Conservation (phyloP, 1,284 basidiomycete species). For the Xerocomus minutiporus region DNA sequence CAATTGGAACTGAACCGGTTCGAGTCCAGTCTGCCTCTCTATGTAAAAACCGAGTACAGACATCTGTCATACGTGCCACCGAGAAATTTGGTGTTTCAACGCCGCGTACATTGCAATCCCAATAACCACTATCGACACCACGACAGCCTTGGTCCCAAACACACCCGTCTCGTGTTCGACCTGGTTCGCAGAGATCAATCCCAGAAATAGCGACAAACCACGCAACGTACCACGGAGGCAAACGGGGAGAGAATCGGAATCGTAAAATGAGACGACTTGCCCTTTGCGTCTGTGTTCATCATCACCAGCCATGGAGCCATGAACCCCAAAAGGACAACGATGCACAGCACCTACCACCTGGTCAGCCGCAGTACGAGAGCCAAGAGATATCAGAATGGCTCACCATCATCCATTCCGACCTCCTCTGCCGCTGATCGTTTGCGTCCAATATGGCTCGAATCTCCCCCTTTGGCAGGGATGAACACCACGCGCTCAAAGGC, state of each 20-base stretch:
- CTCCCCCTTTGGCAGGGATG: constrained; percentile 38
- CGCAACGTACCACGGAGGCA: constrained; percentile 54
- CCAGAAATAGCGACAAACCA: not conserved
- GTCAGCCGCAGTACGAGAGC: constrained; percentile 15
- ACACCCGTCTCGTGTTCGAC: constrained; percentile 60
- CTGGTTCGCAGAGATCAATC: constrained; percentile 31
- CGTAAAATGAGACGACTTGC: constrained; percentile 52
- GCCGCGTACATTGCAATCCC: constrained; percentile 39
- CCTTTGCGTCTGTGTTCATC: constrained; percentile 23
- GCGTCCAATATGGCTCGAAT: constrained; percentile 35
- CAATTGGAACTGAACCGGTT: constrained; percentile 23
- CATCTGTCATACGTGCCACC: constrained; percentile 1
- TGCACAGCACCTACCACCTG: constrained; percentile 36
- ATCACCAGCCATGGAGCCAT: constrained; percentile 40
- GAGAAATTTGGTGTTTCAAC: constrained; percentile 19
- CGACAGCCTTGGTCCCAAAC: constrained; percentile 43
- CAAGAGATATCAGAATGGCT: constrained; percentile 19
- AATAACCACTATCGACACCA: constrained; percentile 34
- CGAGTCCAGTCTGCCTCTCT: not conserved
- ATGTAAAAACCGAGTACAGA: not conserved
- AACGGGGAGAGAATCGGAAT: constrained; percentile 68
- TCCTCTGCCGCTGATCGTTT: constrained; percentile 43
- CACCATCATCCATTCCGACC: constrained; percentile 52
- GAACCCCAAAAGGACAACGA: constrained; percentile 40
- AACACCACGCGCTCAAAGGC: not conserved